These are phyloP conservation scores for Carallia brachiata DNA, from an alignment of 345 rosid genomes.

Conservation along the genomic window DNA sequence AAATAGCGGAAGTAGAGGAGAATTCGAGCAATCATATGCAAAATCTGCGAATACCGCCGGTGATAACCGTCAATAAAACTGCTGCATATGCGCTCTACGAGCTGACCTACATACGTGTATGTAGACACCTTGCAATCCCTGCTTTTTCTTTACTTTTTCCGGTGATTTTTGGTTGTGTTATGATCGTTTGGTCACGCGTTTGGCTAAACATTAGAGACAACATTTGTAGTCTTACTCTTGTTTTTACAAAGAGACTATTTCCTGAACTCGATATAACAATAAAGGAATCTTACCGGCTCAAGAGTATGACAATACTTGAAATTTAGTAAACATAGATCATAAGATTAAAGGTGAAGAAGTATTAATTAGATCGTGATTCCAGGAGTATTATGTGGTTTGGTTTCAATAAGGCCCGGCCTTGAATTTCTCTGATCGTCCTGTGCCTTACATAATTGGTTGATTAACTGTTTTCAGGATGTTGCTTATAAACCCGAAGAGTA, in stretches of 20 bases:
- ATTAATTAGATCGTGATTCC: not conserved
- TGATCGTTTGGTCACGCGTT: too few relatives aligned
- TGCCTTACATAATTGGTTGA: not conserved
- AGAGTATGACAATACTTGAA: too few relatives aligned
- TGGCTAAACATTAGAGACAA: too few relatives aligned
- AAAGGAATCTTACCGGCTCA: too few relatives aligned
- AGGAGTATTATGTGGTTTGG: not conserved
- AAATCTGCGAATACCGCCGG: slow-evolving; percentile 76
- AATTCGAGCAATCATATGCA: slow-evolving; percentile 69
- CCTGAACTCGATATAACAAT: too few relatives aligned
- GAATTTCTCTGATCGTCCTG: not conserved
- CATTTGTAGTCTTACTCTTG: too few relatives aligned
- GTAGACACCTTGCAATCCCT: not conserved
- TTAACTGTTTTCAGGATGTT: slow-evolving; percentile 50
- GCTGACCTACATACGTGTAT: slow-evolving; percentile 66
- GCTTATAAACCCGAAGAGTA: slow-evolving; percentile 77
- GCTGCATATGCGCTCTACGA: slow-evolving; percentile 79
- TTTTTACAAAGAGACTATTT: too few relatives aligned
- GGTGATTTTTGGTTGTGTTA: not conserved
- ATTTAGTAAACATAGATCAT: too few relatives aligned
- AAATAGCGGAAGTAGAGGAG: slow-evolving; percentile 92
- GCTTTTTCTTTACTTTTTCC: not conserved
- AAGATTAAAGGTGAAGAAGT: too few relatives aligned
- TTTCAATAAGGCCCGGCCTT: not conserved
- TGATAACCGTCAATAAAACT: slow-evolving; percentile 70